Percentiles rank a stretch among this genome's conserved stretches.
phyloP scores from a whole-genome alignment of 768 basidiomycete genomes.

The Lentinula raphanica region DNA sequence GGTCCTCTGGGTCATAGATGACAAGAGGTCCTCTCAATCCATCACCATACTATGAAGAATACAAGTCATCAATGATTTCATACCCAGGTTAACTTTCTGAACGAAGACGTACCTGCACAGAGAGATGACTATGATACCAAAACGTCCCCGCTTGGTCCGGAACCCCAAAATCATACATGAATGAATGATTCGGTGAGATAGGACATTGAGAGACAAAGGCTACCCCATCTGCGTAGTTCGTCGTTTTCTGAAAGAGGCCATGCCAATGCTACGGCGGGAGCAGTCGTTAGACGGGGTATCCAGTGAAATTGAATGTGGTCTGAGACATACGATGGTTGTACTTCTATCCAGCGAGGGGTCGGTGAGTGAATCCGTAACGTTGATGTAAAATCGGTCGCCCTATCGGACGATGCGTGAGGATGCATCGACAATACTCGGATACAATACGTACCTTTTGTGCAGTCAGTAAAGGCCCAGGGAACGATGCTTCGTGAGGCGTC shows the following conservation, averaged over 20 bases:
- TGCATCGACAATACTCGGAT: not conserved
- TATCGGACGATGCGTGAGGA: slow-evolving; percentile 12
- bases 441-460: slow-evolving; percentile 21
- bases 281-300: not conserved
- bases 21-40: slow-evolving; percentile 34
- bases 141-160: slow-evolving; percentile 27
- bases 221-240: slow-evolving; percentile 23
- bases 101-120: not conserved
- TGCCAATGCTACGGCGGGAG: slow-evolving; percentile 2
- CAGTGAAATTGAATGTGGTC: not conserved
- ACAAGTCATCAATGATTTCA: slow-evolving; percentile 13
- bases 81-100: slow-evolving; percentile 19
- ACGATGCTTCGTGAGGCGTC: slow-evolving; percentile 11
- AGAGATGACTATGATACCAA: slow-evolving; percentile 2
- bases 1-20: slow-evolving; percentile 26
- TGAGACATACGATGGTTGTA: slow-evolving; percentile 40
- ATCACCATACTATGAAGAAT: slow-evolving; percentile 32
- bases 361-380: slow-evolving; percentile 40
- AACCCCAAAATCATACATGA: slow-evolving; percentile 29
- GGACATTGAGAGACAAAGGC: slow-evolving; percentile 29
- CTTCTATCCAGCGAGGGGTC: slow-evolving; percentile 44
- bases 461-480: slow-evolving; percentile 27
- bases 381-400: slow-evolving; percentile 39
- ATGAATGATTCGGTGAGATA: slow-evolving; percentile 25
- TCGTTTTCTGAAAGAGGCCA: slow-evolving; percentile 4